phyloP scores from a whole-genome alignment of 768 basidiomycete species.

The Kwoniella heveanensis region DNA sequence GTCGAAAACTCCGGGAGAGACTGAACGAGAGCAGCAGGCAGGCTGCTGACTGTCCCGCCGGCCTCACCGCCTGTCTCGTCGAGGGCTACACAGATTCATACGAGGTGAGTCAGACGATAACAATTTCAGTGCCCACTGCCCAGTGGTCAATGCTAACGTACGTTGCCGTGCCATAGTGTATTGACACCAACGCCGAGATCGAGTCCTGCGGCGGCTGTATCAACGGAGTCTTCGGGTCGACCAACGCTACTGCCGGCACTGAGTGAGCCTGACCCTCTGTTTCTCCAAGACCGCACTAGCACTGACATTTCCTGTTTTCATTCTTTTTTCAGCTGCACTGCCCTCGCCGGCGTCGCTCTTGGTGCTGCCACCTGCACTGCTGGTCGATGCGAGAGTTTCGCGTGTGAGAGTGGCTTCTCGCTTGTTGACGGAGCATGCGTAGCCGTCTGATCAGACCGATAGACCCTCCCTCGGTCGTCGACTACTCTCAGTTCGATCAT shows the following conservation, averaged over 20 bases:
- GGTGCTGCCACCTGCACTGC: constrained; percentile 11
- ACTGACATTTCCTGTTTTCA: too few species aligned
- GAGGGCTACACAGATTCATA: not conserved
- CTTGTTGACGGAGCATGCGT: not conserved
- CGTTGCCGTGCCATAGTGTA: not conserved
- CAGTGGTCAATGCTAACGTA: not conserved
- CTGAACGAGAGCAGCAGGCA: not conserved
- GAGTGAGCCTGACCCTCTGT: not conserved
- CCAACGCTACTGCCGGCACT: not conserved
- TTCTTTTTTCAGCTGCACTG: constrained; percentile 9
- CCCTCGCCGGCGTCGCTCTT: constrained; percentile 2
- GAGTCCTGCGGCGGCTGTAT: constrained; percentile 1
- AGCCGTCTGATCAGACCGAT: not conserved
- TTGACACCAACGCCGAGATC: not conserved
- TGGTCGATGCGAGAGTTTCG: constrained; percentile 8
- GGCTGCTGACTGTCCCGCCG: not conserved
- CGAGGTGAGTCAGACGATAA: not conserved
- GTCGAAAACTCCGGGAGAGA: constrained; percentile 1
- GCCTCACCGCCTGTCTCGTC: not conserved
- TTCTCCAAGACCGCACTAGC: too few species aligned
- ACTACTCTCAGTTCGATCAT: too few species aligned
- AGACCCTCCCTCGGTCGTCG: too few species aligned
- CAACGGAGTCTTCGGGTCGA: not conserved
- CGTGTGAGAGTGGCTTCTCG: constrained; percentile 10
- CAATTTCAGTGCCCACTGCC: not conserved